Evolutionary conservation across 2,329 filamentous ascomycete genomes (phyloP).

Genomic region (Pseudogymnoascus sp.): DNA sequence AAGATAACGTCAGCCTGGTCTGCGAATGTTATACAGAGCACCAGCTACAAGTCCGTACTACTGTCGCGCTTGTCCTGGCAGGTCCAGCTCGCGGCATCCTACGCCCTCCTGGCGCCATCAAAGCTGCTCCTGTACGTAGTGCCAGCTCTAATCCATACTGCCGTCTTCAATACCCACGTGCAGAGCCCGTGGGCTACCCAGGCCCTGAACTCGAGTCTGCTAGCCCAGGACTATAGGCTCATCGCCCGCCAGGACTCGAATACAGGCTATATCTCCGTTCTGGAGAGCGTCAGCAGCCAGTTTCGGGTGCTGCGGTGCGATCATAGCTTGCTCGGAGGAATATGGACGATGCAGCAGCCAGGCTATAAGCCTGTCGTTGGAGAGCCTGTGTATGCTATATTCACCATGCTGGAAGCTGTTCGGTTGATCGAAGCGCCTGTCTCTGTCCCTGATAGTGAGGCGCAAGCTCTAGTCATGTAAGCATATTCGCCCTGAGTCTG

Average conservation of each 20-base stretch:
- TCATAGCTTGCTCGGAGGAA: conserved; percentile 85
- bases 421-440: conserved; percentile 61
- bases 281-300: conserved; percentile 63
- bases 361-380: conserved; percentile 42
- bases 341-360: conserved; percentile 69
- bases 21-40: conserved; percentile 35
- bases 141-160: conserved; percentile 65
- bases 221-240: conserved; percentile 60
- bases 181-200: conserved; percentile 52
- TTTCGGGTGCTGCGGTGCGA: conserved; percentile 87
- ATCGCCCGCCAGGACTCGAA: conserved; percentile 76
- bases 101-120: conserved; percentile 60
- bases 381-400: conserved; percentile 93
- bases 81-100: conserved; percentile 55
- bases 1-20: conserved; percentile 34
- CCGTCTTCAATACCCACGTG: conserved; percentile 67
- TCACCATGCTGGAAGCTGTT: conserved; percentile 88
- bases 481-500: conserved; percentile 23
- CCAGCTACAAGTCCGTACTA: conserved; percentile 54
- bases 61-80: conserved; percentile 68
- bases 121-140: conserved; percentile 58
- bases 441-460: conserved; percentile 51
- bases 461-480: conserved; percentile 79
- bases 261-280: conserved; percentile 86
- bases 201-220: conserved; percentile 59